These are phyloP conservation scores for Vanrija sp. DNA, from an alignment of 1,284 basidiomycete genomes.

Conservation along the genomic window DNA sequence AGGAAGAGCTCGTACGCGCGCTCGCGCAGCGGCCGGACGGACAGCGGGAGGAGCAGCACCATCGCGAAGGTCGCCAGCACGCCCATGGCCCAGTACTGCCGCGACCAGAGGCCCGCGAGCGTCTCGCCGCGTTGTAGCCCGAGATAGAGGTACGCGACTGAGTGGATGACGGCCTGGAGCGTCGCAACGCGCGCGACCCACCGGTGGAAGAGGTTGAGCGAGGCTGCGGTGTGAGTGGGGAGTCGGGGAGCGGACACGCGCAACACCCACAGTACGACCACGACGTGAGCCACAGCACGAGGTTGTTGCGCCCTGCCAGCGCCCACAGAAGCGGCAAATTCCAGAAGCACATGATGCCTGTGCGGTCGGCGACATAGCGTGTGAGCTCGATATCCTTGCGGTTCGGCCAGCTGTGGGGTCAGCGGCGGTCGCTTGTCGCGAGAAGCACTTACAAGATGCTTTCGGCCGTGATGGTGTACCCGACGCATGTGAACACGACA, in stretches of 20 bases:
- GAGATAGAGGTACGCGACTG: conserved; percentile 9
- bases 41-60: conserved; percentile 17
- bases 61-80: neutral
- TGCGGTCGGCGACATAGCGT: conserved; percentile 27
- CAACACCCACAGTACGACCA: conserved; percentile 25
- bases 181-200: conserved; percentile 26
- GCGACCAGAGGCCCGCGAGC: conserved; percentile 12
- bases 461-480: conserved; percentile 56
- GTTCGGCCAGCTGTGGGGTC: neutral
- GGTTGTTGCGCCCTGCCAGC: conserved; percentile 31
- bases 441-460: conserved; percentile 16
- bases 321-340: conserved; percentile 30
- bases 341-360: conserved; percentile 33
- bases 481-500: conserved; percentile 43
- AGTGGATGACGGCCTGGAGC: conserved; percentile 28
- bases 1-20: conserved; percentile 28
- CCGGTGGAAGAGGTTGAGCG: conserved; percentile 34
- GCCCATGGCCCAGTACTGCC: conserved; percentile 9
- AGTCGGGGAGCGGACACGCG: neutral
- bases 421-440: too few relatives aligned
- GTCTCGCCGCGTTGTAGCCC: conserved; percentile 5
- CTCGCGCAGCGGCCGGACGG: conserved; percentile 19
- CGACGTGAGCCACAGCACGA: conserved; percentile 35
- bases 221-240: neutral
- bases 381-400: conserved; percentile 12